Evolutionary conservation across 805 yeast genomes (phyloP), one percentile per base, ranked within the genome.

Genomic region (Starmera amethionina): DNA sequence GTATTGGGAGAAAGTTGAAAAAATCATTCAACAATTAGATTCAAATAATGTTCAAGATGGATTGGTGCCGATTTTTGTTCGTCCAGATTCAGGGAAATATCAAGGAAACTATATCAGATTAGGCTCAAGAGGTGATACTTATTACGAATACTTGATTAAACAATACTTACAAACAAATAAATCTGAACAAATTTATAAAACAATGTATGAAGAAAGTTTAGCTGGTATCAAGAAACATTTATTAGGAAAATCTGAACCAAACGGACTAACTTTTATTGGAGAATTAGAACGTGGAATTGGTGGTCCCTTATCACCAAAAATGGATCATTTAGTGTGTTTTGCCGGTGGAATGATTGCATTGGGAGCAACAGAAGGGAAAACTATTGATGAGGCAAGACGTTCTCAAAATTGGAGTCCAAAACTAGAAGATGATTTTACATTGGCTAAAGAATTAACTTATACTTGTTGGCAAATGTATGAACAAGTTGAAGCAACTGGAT

Each of bases 251-350:
- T 78, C 94, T 1, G 57, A 59, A 31, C 94, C 95, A 4, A 73
- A 62, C 49, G 71, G 72, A 1, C 64, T 82, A 19, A 70, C 82
- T 0, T 89, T 70, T 53, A 68, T 88, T 42, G 95, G 95, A 10
- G 97, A 89, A 58, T 69, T 76, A 38, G 84, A 81, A 18, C 48
- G 59, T 27, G 96, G 96, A 10, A 50, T 85, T n/a, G 62, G 59
- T 7, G 79, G 82, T 0, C 62, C 66, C 3, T 58, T 81, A 13
- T 73, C 81, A 13, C 64, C 77, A 14, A 87, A 86, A 55, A 85
- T 89, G 95, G 96, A 89, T 56, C 96, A 89, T 61, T 65, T 86
- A 44, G 96, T 87, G 22, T 89, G 97, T 59, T 88, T 87, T 60
- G 75, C 84, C 55, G 95, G 96, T 42, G 96, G 96, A 0, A 69